Evolutionary conservation across 139 green algal genomes (phyloP).

Genomic region (Chlamydomonas sphaeroides): DNA sequence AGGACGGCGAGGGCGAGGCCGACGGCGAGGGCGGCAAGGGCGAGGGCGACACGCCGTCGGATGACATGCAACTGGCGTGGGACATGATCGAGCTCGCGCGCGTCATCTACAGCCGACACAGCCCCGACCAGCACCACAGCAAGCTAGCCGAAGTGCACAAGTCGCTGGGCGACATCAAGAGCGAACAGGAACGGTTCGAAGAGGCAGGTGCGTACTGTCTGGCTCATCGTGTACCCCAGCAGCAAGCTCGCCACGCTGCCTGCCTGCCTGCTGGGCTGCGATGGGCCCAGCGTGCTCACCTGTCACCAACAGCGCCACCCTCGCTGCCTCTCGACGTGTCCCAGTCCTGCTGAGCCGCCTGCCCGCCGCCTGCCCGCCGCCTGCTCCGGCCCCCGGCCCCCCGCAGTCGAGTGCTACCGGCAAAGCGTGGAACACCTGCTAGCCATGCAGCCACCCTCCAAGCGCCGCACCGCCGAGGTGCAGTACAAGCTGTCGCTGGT

Average conservation of each 20-base stretch:
- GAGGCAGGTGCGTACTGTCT: conserved; percentile 14
- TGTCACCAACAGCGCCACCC: too few species aligned
- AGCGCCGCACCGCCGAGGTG: conserved; percentile 43
- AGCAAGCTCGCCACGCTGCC: too few species aligned
- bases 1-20: conserved; percentile 36
- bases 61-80: conserved; percentile 77
- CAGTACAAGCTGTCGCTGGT: conserved; percentile 49
- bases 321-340: too few species aligned
- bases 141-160: conserved; percentile 49
- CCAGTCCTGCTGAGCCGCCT: neutral
- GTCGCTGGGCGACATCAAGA: conserved; percentile 45
- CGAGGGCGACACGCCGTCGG: neutral
- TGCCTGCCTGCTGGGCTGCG: too few species aligned
- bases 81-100: conserved; percentile 61
- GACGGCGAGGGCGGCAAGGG: neutral
- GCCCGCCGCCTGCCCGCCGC: neutral
- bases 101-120: conserved; percentile 27
- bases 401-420: conserved; percentile 37
- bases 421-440: conserved; percentile 39
- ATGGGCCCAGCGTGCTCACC: too few species aligned
- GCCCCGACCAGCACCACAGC: conserved; percentile 4
- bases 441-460: conserved; percentile 10
- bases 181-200: conserved; percentile 53
- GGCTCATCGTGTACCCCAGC: too few species aligned
- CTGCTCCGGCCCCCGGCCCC: neutral